Percentiles rank a stretch among this genome's conserved stretches.
Conservation (phyloP, 1,139 yeast species). For the Blastobotrys elegans region DNA sequence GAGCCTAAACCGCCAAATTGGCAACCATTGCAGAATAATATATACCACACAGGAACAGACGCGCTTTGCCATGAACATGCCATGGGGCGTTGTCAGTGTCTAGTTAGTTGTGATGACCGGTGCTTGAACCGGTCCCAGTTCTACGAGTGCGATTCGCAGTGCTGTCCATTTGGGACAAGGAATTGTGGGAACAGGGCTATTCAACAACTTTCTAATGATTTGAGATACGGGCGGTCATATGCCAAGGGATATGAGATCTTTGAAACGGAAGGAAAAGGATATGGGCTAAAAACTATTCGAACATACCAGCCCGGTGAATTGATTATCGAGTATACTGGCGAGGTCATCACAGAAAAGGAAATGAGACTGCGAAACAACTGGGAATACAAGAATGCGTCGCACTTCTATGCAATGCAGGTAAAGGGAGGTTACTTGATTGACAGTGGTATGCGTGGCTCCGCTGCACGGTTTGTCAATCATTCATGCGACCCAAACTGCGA, state of each 20-base stretch:
- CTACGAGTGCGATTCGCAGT: slow-evolving; percentile 35
- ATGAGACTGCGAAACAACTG: slow-evolving; percentile 32
- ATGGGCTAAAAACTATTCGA: slow-evolving; percentile 37
- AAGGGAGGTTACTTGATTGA: slow-evolving; percentile 39
- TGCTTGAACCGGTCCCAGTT: slow-evolving; percentile 34
- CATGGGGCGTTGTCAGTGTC: slow-evolving; percentile 20
- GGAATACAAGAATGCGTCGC: slow-evolving; percentile 23
- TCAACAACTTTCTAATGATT: slow-evolving; percentile 23
- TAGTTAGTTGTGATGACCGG: slow-evolving; percentile 31
- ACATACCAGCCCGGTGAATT: slow-evolving; percentile 35
- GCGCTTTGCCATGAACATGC: neutral
- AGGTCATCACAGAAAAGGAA: slow-evolving; percentile 36
- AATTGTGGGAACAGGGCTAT: slow-evolving; percentile 40
- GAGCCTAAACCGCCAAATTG: slow-evolving; percentile 29
- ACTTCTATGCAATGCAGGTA: slow-evolving; percentile 36
- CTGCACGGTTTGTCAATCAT: slow-evolving; percentile 42
- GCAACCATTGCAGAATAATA: slow-evolving; percentile 31
- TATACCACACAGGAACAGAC: slow-evolving; percentile 10
- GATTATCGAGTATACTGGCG: slow-evolving; percentile 43
- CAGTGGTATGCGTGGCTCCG: slow-evolving; percentile 38
- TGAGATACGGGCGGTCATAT: slow-evolving; percentile 24
- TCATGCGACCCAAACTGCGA: slow-evolving; percentile 41
- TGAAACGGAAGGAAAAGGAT: slow-evolving; percentile 33
- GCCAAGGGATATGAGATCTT: slow-evolving; percentile 36
- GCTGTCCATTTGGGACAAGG: slow-evolving; percentile 33